Base-by-base conservation (phyloP, 805 yeast genomes). In the Lachancea lanzarotensis region DNA sequence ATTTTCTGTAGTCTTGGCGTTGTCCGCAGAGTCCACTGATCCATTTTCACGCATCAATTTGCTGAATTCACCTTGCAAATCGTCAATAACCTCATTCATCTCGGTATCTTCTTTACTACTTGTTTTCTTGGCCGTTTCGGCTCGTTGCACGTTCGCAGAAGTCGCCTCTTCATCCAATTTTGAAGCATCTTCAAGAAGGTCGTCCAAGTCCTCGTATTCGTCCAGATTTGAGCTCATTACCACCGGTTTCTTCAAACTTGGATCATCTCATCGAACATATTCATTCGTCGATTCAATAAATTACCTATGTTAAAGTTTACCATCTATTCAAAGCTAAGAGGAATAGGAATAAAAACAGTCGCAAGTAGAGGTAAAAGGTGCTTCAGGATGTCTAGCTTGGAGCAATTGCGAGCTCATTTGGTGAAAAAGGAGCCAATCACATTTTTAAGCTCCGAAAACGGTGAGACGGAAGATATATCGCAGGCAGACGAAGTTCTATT, bases 171-270 rank as follows among this genome's bases (percentile, higher is more conserved):
- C 50, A 8, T 54, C 48, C 26, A 48, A 38, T 17, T 47, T 46
- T 10, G 43, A 30, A n/a, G 52, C 48, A 22, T 49, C 53, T 33
- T 47, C 96, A 42, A 91, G 70, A 48, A 87, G 71, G 55, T 87
- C 95, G 53, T 86, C 95, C 50, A 86, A 73, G 53, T 86, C 95
- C 55, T 82, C 87, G 42, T 78, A 67, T 42, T 79, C 84, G 46
- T 82, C 79, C 25, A 60, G 61, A 13, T 38, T 46, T n/a, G 43
- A 38, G 40, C 41, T 35, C 40, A 40, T 40, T 2, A 11, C 15
- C 5, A 6, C 33, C 6, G 6, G 5, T 19, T 37, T 17, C 43
- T 12, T 30, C 12, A 6, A 4, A 22, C 25, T 22, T 22, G 4
- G 31, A 12, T 13, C 5, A 29, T 29, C 15, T 29, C 15, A 13